Evolutionary conservation across 1,284 basidiomycete genomes (phyloP), one percentile per base, ranked within the genome.

Genomic region (Leccinum pallidistipes): DNA sequence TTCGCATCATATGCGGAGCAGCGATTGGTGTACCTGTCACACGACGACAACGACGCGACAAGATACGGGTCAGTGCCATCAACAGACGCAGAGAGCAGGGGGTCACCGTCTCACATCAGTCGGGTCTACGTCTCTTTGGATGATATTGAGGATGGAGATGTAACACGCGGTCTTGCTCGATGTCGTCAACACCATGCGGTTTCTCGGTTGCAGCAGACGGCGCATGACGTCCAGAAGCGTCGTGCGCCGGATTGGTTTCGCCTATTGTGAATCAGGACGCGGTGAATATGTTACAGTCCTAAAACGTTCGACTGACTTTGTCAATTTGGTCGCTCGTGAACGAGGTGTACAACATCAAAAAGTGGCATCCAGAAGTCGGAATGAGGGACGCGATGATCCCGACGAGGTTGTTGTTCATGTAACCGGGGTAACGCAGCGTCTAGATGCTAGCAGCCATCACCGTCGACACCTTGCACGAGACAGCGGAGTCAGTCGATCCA

Each of bases 351-450:
- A 99, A 16, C 92, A 97, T 98, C 61, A 99, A 85, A 83, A 99
- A 99, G 78, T 99, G 97, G 72, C 96, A 98, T 58, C 97, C 84
- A 18, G 97, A 97, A 10, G 97, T 99, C 3, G 97, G 97, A 68
- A 99, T 98, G 58, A 99, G 84, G 12, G 94, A 96, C 2, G 97
- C 95, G 61, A 99, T 92, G 69, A 99, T 98, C 29, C 96, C 95
- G 66, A 98, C 95, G 36, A 98, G 86, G 73, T 99, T 97, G 71
- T 99, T 99, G 82, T 99, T 99, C 97, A 98, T 99, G 78, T 99
- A 99, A 56, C 95, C 94, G 0, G 97, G 97, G 79, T 98, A 99
- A 68, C 97, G 88, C 27, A 99, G 84, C 16, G 97, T 99, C 70
- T 97, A 95, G 0, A 97, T 99, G 63, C 95, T 97, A 3, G 97